Base-by-base conservation (phyloP, 768 basidiomycete genomes). In the Butyriboletus loyo region DNA sequence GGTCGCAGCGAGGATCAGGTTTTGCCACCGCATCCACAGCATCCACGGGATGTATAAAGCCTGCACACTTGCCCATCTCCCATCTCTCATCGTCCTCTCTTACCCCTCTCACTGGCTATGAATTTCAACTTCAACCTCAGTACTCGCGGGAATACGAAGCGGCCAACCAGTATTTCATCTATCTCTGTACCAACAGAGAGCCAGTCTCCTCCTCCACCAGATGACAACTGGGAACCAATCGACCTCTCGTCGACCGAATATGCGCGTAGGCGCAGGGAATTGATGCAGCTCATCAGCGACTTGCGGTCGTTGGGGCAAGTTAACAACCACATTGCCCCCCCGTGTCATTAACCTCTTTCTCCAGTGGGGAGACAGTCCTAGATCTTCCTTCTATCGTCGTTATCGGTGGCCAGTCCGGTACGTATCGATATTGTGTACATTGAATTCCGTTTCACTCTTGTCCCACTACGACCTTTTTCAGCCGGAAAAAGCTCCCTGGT, bases 401-500 rank as follows among this genome's bases (percentile, higher is more conserved):
- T 6, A 82, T 83, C 27, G 82, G 82, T 1, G 71, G 75, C 9
- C 82, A 83, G 53, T 83, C 82, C 0, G 78, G 80, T 81, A 48
- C 30, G 75, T 52, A 22, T 36, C 6, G 19, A 4, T 27, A 42
- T 24, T 28, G 2, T 30, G 5, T 25, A 11, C 14, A 0, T 35
- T 24, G 22, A 2, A 11, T 28, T 25, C 4, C 10, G 32, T 39
- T 38, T 46, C 17, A 14, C n/a, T 24, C 11, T 38, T 44, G 22
- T 43, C 47, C 57, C 49, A 38, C 36, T 15, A 10, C 47, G 6
- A 51, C 22, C 32, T 36, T 17, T 50, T 17, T 50, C 42, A 83
- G 82, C 81, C 5, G 82, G 82, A 4, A 84, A 83, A 56, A 83
- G 82, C 52, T 83, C 81, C 0, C 62, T 84, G 1, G 80, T 84